Conservation (phyloP, 495 filamentous ascomycete species). For the Lophium mytilinum region DNA sequence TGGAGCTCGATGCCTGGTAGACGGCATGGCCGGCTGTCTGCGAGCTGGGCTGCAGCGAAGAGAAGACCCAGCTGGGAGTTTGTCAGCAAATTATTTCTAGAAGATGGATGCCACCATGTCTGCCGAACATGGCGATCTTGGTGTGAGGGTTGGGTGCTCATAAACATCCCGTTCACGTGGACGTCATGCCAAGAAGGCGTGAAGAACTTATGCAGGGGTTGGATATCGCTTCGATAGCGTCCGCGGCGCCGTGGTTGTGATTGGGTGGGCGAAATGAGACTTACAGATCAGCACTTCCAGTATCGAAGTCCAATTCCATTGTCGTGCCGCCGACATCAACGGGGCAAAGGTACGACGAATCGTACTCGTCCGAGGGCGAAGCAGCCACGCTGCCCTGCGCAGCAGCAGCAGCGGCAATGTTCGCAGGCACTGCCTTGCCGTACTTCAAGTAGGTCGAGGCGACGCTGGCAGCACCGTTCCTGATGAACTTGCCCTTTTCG, state of each 20-base stretch:
- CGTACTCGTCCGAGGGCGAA: constrained; percentile 45
- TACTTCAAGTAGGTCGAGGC: constrained; percentile 30
- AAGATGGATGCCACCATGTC: too few relatives aligned
- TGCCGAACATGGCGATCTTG: too few relatives aligned
- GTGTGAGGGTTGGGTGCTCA: too few relatives aligned
- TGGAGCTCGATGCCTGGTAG: constrained; percentile 47
- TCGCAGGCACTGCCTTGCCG: constrained; percentile 34
- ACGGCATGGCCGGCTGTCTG: constrained; percentile 50
- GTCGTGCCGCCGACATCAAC: constrained; percentile 56
- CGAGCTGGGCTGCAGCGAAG: constrained; percentile 22
- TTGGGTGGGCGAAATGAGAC: constrained; percentile 22
- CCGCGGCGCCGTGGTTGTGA: not conserved
- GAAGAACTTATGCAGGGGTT: constrained; percentile 1
- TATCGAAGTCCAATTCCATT: constrained; percentile 65
- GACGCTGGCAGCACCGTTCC: constrained; percentile 15
- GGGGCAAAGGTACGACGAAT: constrained; percentile 59
- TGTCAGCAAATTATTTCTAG: constrained; percentile 3
- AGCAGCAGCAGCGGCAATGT: constrained; percentile 36
- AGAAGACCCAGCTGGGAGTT: constrained; percentile 26
- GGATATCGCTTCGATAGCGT: not conserved
- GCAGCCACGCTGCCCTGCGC: constrained; percentile 42
- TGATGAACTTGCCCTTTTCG: constrained; percentile 5
- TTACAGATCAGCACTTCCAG: constrained; percentile 69
- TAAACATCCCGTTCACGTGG: constrained; percentile 2
- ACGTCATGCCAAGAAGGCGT: constrained; percentile 8